Base-by-base conservation (phyloP, 148 eudicot genomes). In the Vaccinium darrowii region DNA sequence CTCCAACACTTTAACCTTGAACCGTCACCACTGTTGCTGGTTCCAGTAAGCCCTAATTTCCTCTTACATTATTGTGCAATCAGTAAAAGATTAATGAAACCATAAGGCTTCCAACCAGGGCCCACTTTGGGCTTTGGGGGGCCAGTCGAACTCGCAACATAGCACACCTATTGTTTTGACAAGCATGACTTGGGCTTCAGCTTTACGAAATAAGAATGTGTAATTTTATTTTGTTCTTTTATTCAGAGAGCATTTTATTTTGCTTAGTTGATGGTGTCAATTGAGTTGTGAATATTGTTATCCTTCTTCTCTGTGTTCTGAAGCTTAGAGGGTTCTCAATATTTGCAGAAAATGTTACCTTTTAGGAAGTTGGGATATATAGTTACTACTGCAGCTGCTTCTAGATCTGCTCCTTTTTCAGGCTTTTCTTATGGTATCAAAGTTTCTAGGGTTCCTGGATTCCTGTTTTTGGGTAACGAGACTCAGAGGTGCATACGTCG, bases 271-370 rank as follows among this genome's bases (percentile, higher is more conserved):
- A 12, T 16, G n/a, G 13, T 36, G 51, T 16, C 76, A 30, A 72
- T 39, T 73, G 23, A 36, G 4, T 73, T 80, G 18, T 56, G 82
- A 67, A 63, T 78, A 23, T 79, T 18, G 13, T n/a, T 8, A 30
- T 63, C 23, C 56, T 50, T 49, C n/a, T 5, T 18, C 0, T 60
- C 7, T 7, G 65, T 19, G 65, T 7, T 2, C 7, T 0, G 1
- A 78, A 47, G 13, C 16, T 62, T 63, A 2, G 56, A 8, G 15
- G 5, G 5, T 81, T 10, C 25, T 43, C n/a, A 25, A 11, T 57
- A 7, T 57, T 47, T 60, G 80, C 72, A 62, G 71, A 82, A 83
- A 78, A 91, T 90, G 94, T 84, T 88, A 43, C 57, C 86, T 78
- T 50, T 83, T 49, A 83, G 84, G 81, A 92, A 69, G 84, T 78